Base-by-base conservation (phyloP, 2,329 filamentous ascomycete species). In the Aspergillus sp. region DNA sequence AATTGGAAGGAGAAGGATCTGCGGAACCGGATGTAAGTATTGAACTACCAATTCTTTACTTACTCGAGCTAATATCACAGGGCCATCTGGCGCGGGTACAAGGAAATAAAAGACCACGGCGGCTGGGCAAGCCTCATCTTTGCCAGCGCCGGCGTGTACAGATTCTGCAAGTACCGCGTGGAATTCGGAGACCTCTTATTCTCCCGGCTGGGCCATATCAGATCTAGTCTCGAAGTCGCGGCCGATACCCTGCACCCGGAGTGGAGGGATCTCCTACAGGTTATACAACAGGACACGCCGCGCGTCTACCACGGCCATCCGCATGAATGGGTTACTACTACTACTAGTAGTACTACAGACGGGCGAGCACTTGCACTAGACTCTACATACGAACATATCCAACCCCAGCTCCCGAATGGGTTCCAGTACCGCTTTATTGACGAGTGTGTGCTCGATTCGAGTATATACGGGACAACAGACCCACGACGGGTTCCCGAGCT, bases 151-250 rank as follows among this genome's bases (percentile, higher is more conserved):
- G 83, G 83, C 2, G 78, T 86, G 14, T 85, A 85, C 67, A 77
- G 83, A 7, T 83, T 85, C 67, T 85, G 82, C 78, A 86, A 86
- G 65, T 85, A 85, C 65, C 78, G 83, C 44, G 79, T 81, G 1
- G 80, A 79, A 4, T 84, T 85, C 64, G 76, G 78, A 43, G 74
- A 77, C 5, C 79, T 81, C 15, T 78, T 82, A 3, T 80, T 83
- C 69, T 73, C 76, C 37, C 76, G 77, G 2, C 71, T 85, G 6
- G 72, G 73, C 15, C 72, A 71, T 33, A 65, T 83, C 8, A 69
- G 75, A 41, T 76, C 78, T 27, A 74, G 80, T 15, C 75, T 84
- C n/a, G 80, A 83, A 63, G 76, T 83, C 7, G 80, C 80, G 2
- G 81, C 81, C 1, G 81, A 83, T 57, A 83, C 80, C 1, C 66